A percentile compares a stretch with the other conserved stretches of the same genome.
Evolutionary conservation across 768 basidiomycete species (phyloP).

Genomic region (Phanerochaete sordida): DNA sequence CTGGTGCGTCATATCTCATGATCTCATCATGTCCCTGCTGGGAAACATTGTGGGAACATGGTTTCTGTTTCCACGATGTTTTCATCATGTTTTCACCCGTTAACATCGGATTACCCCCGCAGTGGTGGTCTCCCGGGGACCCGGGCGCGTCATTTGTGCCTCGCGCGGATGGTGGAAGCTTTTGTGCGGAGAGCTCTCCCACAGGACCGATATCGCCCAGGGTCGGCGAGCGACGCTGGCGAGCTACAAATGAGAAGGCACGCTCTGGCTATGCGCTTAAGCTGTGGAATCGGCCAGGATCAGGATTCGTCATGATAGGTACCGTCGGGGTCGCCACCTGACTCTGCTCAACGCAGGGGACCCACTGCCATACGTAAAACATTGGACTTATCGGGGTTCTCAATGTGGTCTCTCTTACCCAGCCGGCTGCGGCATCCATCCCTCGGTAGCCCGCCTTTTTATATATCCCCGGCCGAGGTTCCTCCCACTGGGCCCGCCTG

Average conservation of each 20-base stretch:
- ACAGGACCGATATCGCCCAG: too few relatives aligned
- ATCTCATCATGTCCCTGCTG: too few relatives aligned
- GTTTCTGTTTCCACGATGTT: too few relatives aligned
- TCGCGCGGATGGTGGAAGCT: too few relatives aligned
- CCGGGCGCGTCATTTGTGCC: not conserved
- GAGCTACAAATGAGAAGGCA: not conserved
- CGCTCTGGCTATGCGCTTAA: not conserved
- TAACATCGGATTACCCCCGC: too few relatives aligned
- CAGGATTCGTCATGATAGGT: slow-evolving; percentile 6
- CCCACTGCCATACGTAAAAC: slow-evolving; percentile 4
- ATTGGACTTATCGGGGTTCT: slow-evolving; percentile 5
- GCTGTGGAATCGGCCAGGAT: not conserved
- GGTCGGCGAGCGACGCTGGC: not conserved
- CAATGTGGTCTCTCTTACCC: not conserved
- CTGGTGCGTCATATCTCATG: too few relatives aligned
- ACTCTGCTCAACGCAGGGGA: not conserved
- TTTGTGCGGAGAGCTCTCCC: too few relatives aligned
- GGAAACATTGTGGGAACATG: too few relatives aligned
- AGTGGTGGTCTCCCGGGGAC: too few relatives aligned
- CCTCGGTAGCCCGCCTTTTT: not conserved
- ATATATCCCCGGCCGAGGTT: slow-evolving; percentile 1
- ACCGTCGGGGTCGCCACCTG: not conserved
- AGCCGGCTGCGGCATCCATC: slow-evolving; percentile 7
- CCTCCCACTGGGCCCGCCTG: not conserved
- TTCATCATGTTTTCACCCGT: too few relatives aligned